phyloP scores from a whole-genome alignment of 73 alveolate genomes.

The Tetrahymena elliotti region DNA sequence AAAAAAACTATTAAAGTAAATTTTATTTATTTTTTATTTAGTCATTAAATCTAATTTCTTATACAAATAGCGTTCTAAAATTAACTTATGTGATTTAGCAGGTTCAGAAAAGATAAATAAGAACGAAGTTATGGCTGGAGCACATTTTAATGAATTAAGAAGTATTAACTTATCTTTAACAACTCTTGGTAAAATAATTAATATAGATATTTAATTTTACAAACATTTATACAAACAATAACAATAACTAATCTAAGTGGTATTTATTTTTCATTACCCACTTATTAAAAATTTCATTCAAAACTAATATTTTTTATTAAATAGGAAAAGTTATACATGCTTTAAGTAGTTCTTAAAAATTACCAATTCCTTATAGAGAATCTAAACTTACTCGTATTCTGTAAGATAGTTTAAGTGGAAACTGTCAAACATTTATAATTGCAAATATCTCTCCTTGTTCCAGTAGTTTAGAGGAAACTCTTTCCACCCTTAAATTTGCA shows the following conservation, averaged over 20 bases:
- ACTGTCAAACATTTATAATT: slow-evolving; percentile 61
- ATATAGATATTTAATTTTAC: too few relatives aligned
- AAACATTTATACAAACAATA: too few relatives aligned
- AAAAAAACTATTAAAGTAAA: slow-evolving; percentile 21
- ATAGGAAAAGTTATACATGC: not conserved
- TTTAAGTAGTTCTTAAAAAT: slow-evolving; percentile 20
- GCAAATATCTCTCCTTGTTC: slow-evolving; percentile 77
- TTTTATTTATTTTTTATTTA: not conserved
- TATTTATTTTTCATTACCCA: too few relatives aligned
- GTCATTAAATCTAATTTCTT: not conserved
- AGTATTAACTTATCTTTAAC: slow-evolving; percentile 74
- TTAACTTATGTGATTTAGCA: slow-evolving; percentile 84
- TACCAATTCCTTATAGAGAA: slow-evolving; percentile 76
- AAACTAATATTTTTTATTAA: not conserved
- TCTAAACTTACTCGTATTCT: slow-evolving; percentile 79
- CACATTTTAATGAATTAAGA: slow-evolving; percentile 71
- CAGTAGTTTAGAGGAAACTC: slow-evolving; percentile 70
- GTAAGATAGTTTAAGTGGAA: slow-evolving; percentile 82
- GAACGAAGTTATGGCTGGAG: slow-evolving; percentile 61
- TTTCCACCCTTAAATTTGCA: slow-evolving; percentile 81
- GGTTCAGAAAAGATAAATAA: slow-evolving; percentile 85
- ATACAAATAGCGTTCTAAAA: slow-evolving; percentile 17
- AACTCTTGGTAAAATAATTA: slow-evolving; percentile 73
- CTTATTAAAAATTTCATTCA: not conserved
- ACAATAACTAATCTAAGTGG: too few relatives aligned